These are phyloP conservation scores for Symmetrospora coprosmae DNA, from an alignment of 768 basidiomycete genomes.

Conservation along the genomic window DNA sequence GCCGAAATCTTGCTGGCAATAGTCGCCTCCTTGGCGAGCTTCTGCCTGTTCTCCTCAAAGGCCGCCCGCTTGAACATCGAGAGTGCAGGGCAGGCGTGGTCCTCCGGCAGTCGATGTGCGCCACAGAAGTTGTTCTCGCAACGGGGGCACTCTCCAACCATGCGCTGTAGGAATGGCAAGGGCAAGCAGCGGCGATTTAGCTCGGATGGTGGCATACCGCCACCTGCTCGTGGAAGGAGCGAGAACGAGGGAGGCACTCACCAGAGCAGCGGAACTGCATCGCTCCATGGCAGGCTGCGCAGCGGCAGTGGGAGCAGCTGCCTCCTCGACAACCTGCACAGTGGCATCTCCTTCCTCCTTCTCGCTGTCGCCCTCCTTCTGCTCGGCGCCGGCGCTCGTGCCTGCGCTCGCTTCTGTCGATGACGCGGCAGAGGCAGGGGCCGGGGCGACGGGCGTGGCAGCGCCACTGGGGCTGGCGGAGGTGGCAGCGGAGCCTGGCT, in stretches of 20 bases:
- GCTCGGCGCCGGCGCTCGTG: background rate
- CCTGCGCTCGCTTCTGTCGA: background rate
- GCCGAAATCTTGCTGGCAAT: constrained; percentile 12
- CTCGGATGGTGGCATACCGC: background rate
- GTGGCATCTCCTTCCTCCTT: background rate
- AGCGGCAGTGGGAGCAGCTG: background rate
- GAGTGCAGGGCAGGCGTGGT: constrained; percentile 15
- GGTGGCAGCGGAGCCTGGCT: background rate
- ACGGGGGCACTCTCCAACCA: constrained; percentile 12
- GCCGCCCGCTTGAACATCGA: constrained; percentile 15
- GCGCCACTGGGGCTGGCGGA: background rate
- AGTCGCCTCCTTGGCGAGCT: constrained; percentile 20
- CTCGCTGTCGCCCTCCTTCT: background rate
- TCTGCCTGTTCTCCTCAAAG: constrained; percentile 22
- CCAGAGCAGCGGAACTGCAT: constrained; percentile 10
- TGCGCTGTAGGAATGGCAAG: background rate
- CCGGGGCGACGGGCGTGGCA: background rate
- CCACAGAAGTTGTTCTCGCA: constrained; percentile 20
- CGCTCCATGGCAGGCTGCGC: constrained; percentile 3
- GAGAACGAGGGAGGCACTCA: background rate
- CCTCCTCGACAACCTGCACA: background rate
- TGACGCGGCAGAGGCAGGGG: too few species aligned
- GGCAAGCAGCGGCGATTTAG: background rate
- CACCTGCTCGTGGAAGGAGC: too few species aligned
- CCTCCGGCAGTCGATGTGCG: constrained; percentile 17